Percentiles rank a stretch among this genome's conserved stretches.
These are phyloP conservation scores for Dothiorella sarmentorum DNA, from an alignment of 2,329 filamentous ascomycete species.

Conservation along the genomic window DNA sequence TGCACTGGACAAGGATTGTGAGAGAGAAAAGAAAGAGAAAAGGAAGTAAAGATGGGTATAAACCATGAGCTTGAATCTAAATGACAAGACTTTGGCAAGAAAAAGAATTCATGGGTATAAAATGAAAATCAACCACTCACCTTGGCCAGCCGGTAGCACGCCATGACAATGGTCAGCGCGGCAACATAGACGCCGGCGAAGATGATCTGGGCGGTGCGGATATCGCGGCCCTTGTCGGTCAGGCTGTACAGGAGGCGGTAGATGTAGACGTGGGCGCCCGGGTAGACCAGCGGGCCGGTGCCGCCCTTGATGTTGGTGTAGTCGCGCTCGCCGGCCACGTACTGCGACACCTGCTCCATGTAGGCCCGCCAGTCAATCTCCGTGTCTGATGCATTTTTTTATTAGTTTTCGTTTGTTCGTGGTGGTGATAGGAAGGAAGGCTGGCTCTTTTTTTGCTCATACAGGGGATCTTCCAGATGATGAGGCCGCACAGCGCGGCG, in stretches of 20 bases:
- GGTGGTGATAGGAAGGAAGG: too few relatives aligned
- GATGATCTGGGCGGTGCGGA: slow-evolving; percentile 75
- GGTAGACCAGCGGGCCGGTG: slow-evolving; percentile 93
- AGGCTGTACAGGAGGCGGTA: slow-evolving; percentile 76
- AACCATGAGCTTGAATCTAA: too few relatives aligned
- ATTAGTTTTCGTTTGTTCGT: too few relatives aligned
- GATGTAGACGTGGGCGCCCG: slow-evolving; percentile 87
- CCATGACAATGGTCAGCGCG: slow-evolving; percentile 72
- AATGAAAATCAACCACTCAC: slow-evolving; percentile 41
- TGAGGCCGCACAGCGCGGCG: slow-evolving; percentile 64
- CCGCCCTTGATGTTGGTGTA: slow-evolving; percentile 82
- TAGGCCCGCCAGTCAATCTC: slow-evolving; percentile 98
- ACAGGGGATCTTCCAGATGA: slow-evolving; percentile 85
- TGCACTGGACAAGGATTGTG: background rate
- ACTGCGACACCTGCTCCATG: slow-evolving; percentile 87
- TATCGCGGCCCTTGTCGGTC: slow-evolving; percentile 72
- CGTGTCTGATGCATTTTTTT: slow-evolving; percentile 67
- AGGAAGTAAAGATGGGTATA: too few relatives aligned
- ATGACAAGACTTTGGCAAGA: too few relatives aligned
- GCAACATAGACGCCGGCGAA: slow-evolving; percentile 78
- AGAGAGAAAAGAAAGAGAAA: background rate
- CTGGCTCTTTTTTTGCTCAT: slow-evolving; percentile 40
- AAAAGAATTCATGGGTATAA: background rate
- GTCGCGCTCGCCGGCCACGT: slow-evolving; percentile 78
- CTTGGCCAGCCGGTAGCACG: slow-evolving; percentile 73